Evolutionary conservation across 306 rosid genomes (phyloP), one percentile per base, ranked within the genome.

Genomic region (Quercus aquifolioides): DNA sequence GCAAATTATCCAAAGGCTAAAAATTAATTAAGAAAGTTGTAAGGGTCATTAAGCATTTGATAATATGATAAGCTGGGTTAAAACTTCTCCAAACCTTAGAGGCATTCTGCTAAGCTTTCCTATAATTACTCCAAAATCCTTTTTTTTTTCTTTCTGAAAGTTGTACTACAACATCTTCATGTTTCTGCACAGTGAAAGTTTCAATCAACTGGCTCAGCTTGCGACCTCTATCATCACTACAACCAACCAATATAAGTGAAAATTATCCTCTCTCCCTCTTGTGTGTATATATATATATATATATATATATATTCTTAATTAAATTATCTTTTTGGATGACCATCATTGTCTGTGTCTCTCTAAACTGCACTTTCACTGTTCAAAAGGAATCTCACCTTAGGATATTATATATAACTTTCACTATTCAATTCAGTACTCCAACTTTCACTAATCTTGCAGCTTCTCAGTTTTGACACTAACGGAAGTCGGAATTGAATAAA

Each of bases 221-320:
- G 78, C 85, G 79, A 43, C 85, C 67, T 80, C 81, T 72, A 85
- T 73, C 88, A 93, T 89, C 89, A 88, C 79, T 79, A 74, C 79
- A 15, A 28, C 82, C 84, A 74, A 78, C 62, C 56, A 21, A 52
- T 21, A 5, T 49, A 65, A 62, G 73, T 43, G 74, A 38, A 67
- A 54, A 13, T 6, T 21, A 46, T 68, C 69, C 83, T 64, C 70
- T 65, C 49, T 14, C 65, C 15, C 41, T 13, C 69, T 2, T n/a
- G 5, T 38, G 1, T n/a, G 5, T 6, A 30, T 64, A 30, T 30
- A 67, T 1, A 6, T 65, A 26, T 6, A 63, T 63, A n/a, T n/a
- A n/a, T n/a, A 28, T 6, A 64, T 64, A 64, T 30, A 67, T 1
- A 3, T 67, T 19, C 17, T 67, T 35, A 4, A 9, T 18, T 28